phyloP scores from a whole-genome alignment of 208 protist species.

The Trichomonas gallinae region DNA sequence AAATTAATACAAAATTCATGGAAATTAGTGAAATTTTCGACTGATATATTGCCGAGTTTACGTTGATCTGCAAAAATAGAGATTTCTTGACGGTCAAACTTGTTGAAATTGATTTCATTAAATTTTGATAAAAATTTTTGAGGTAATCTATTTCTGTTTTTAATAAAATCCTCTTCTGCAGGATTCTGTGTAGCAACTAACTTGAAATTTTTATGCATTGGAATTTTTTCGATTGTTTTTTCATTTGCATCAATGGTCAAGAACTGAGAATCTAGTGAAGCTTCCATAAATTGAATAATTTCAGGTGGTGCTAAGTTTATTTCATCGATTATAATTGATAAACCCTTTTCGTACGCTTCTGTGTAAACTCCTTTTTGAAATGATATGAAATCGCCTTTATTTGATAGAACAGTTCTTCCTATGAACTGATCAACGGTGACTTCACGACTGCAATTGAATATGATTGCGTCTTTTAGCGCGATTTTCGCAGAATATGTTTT shows the following conservation, averaged over 20 bases:
- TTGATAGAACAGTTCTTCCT: background rate
- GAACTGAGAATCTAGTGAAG: background rate
- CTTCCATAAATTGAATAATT: constrained; percentile 11
- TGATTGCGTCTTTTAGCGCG: background rate
- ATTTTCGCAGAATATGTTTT: background rate
- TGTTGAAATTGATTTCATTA: background rate
- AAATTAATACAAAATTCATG: background rate
- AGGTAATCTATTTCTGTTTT: background rate
- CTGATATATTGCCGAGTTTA: background rate
- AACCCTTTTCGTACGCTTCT: background rate
- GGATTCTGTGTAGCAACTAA: constrained; percentile 24
- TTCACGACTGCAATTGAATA: background rate
- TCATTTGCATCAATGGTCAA: background rate
- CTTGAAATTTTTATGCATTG: background rate
- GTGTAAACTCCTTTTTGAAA: background rate
- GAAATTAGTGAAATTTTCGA: background rate
- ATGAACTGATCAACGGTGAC: background rate
- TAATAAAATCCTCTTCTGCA: background rate
- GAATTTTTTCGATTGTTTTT: background rate
- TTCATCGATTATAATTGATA: constrained; percentile 8
- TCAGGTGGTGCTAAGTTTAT: background rate
- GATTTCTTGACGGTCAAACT: background rate
- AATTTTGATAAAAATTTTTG: background rate
- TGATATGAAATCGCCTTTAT: background rate
- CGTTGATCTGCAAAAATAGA: background rate